Base-by-base conservation (phyloP, 805 yeast genomes). In the Brettanomyces sp. region DNA sequence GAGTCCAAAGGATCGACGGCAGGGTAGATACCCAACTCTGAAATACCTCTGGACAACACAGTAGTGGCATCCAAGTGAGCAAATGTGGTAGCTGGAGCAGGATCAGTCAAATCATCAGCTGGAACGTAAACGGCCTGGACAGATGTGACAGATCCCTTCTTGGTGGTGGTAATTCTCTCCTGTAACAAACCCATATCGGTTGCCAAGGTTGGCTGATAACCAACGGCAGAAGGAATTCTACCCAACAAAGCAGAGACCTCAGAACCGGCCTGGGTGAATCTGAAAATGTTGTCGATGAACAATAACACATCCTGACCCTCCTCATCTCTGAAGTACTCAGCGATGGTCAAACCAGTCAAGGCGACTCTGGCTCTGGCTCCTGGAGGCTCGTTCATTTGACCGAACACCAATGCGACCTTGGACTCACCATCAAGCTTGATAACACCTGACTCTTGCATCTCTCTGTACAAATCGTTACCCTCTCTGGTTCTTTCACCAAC, bases 401-500 rank as follows among this genome's bases (percentile, higher is more conserved):
- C 99, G 80, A 91, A 91, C 54, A 91, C 99, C 67, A 91, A 81
- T 60, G 98, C 95, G 76, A 93, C 99, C 85, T 93, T 93, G 67
- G 99, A 93, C 64, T 93, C 98, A 74, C 99, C 99, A 70, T 93
- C 98, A 63, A 91, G 81, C 86, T 93, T 89, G 76, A 93, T 93
- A 77, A 93, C 98, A 82, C 98, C 98, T 60, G 99, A 91, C 80
- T 93, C 99, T 70, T 83, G 88, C 99, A 93, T 93, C 79, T 93
- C 99, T 82, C 96, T 95, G 95, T 91, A 91, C 74, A 91, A 83
- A 84, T 91, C 99, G 82, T 91, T 93, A 88, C 99, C 99, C 80
- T 91, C 99, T 86, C 99, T 93, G 79, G 99, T 91, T 79, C 99
- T 86, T 80, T 93, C 99, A 83, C 99, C 99, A 75, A 91, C 99